Base-by-base conservation (phyloP, 2,329 filamentous ascomycete genomes). In the Penicillium vulpinum region DNA sequence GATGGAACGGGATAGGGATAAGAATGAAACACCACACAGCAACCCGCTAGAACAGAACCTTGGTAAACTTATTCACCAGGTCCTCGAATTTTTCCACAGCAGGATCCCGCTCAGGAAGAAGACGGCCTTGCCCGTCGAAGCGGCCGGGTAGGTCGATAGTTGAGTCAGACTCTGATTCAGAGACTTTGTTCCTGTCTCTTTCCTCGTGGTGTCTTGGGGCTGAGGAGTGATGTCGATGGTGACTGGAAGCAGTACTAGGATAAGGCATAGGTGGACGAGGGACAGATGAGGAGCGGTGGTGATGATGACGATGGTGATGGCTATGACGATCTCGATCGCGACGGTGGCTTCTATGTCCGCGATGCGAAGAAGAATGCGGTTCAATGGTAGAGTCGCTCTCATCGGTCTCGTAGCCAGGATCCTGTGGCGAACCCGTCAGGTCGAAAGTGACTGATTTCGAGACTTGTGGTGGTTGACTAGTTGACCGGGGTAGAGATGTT, bases 81-180 rank as follows among this genome's bases (percentile, higher is more conserved):
- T 72, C 62, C 29, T 77, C 71, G 5, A 78, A 49, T 31, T 62
- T 68, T 40, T 73, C 72, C 8, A 67, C 69, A 13, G 77, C 61
- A 11, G 69, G 64, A 58, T 76, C 70, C 3, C 56, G 59, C 33
- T 74, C 67, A 1, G 70, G 64, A 44, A 77, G 70, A 38, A 67
- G 72, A 38, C 69, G 68, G 8, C 77, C 77, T 11, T 76, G 64
- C 13, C 70, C 66, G 57, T 80, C 77, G 57, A 80, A 79, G 7
- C 77, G 72, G 29, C 74, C 68, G 6, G 77, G 77, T 3, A 80
- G 60, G 13, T 79, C 77, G 29, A 78, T 66, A 1, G 77, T 80
- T 16, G 73, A 72, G 51, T 79, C 77, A 2, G 77, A 79, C 38
- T 75, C 73, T 5, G 67, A 61, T 50, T 66, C 66, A 6, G 58